These are phyloP conservation scores for Cystobasidium onofrii DNA, from an alignment of 768 basidiomycete species.

Conservation along the genomic window DNA sequence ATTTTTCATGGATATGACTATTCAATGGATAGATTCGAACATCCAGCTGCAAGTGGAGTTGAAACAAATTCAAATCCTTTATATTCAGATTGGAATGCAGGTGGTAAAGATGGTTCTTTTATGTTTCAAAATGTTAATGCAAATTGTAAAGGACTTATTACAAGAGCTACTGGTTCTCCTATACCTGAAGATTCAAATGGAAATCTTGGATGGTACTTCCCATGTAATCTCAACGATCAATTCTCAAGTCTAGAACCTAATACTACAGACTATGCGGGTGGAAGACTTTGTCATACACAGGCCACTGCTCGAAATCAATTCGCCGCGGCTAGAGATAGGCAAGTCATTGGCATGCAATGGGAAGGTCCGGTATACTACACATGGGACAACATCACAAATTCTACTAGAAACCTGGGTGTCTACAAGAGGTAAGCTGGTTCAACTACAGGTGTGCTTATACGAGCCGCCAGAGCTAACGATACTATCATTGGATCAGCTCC, in stretches of 20 bases:
- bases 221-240: constrained; percentile 84
- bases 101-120: constrained; percentile 84
- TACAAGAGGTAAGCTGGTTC: constrained; percentile 83
- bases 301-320: constrained; percentile 54
- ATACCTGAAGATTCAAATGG: constrained; percentile 50
- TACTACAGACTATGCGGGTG: constrained; percentile 58
- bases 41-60: constrained; percentile 67
- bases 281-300: constrained; percentile 65
- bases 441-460: no score
- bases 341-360: constrained; percentile 39
- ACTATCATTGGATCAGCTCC: constrained; percentile 49
- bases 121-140: constrained; percentile 87
- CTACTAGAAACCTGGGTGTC: constrained; percentile 74
- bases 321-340: constrained; percentile 36
- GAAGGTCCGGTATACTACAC: constrained; percentile 86
- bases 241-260: constrained; percentile 58
- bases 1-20: constrained; percentile 93
- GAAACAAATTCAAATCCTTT: constrained; percentile 77
- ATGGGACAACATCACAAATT: constrained; percentile 71
- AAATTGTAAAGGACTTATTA: constrained; percentile 70
- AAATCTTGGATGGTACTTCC: constrained; percentile 90
- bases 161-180: constrained; percentile 59
- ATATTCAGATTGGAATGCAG: constrained; percentile 67
- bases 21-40: constrained; percentile 76
- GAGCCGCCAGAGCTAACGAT: no score